Conservation (phyloP, 805 yeast genomes). For the Saturnispora galanensis region DNA sequence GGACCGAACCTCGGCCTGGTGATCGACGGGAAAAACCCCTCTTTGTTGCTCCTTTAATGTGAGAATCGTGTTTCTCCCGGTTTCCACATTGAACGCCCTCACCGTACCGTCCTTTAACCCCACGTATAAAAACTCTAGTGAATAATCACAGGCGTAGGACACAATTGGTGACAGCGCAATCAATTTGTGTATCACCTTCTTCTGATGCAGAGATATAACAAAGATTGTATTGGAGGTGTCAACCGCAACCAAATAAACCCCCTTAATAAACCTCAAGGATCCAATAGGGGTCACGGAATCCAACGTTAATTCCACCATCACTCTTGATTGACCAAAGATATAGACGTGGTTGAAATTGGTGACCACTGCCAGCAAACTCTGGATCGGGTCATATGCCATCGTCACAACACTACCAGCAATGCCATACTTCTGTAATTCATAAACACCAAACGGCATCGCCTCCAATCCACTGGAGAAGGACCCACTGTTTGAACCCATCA, state of each 20-base stretch:
- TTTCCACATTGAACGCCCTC: conserved; percentile 70
- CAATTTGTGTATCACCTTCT: conserved; percentile 48
- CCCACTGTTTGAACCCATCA: conserved; percentile 9
- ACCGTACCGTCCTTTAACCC: conserved; percentile 74
- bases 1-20: conserved; percentile 43
- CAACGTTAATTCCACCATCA: conserved; percentile 54
- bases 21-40: conserved; percentile 45
- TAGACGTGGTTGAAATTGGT: conserved; percentile 63
- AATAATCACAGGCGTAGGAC: conserved; percentile 70
- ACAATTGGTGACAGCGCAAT: conserved; percentile 59
- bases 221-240: conserved; percentile 52
- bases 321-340: conserved; percentile 77
- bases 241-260: conserved; percentile 68
- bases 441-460: conserved; percentile 20
- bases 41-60: conserved; percentile 66
- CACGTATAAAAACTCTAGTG: conserved; percentile 75
- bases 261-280: conserved; percentile 60
- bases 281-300: conserved; percentile 41
- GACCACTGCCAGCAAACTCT: conserved; percentile 72
- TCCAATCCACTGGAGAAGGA: conserved; percentile 26
- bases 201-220: conserved; percentile 61
- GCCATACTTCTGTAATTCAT: conserved; percentile 39
- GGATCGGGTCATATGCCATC: conserved; percentile 79
- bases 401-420: conserved; percentile 55
- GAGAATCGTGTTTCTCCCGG: conserved; percentile 56